A percentile compares a stretch with the other conserved stretches of the same genome.
Conservation (phyloP, 1,139 yeast genomes). For the Wickerhamomyces sp. region DNA sequence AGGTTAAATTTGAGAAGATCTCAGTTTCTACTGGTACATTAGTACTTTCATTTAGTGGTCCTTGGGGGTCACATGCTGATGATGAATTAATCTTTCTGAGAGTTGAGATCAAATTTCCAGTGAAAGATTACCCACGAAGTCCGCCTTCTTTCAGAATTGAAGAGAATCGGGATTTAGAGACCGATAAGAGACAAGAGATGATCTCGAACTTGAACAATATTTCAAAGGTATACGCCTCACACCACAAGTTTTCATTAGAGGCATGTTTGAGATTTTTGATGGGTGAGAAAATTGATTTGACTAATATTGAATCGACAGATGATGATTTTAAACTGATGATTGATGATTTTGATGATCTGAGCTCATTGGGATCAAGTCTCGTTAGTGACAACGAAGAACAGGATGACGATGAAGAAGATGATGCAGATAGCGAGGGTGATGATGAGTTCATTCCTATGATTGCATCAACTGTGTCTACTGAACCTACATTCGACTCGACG, state of each 20-base stretch:
- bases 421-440: slow-evolving; percentile 23
- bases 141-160: slow-evolving; percentile 66
- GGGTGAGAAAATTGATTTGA: slow-evolving; percentile 72
- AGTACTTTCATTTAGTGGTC: slow-evolving; percentile 73
- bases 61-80: slow-evolving; percentile 52
- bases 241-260: slow-evolving; percentile 69
- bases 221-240: slow-evolving; percentile 49
- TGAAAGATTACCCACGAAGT: slow-evolving; percentile 54
- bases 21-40: slow-evolving; percentile 83
- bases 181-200: slow-evolving; percentile 45
- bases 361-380: slow-evolving; percentile 26
- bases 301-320: slow-evolving; percentile 24
- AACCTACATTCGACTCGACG: slow-evolving; percentile 58
- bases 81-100: slow-evolving; percentile 67
- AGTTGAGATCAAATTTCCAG: slow-evolving; percentile 62
- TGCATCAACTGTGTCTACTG: slow-evolving; percentile 11
- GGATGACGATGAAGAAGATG: slow-evolving; percentile 22
- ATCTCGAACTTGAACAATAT: slow-evolving; percentile 48
- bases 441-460: slow-evolving; percentile 20
- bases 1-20: slow-evolving; percentile 77
- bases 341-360: slow-evolving; percentile 22
- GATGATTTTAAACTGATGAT: slow-evolving; percentile 26
- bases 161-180: slow-evolving; percentile 64
- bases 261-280: slow-evolving; percentile 70
- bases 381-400: slow-evolving; percentile 23